Evolutionary conservation across 2,329 filamentous ascomycete species (phyloP).

Genomic region (Phyllosticta capitalensis): DNA sequence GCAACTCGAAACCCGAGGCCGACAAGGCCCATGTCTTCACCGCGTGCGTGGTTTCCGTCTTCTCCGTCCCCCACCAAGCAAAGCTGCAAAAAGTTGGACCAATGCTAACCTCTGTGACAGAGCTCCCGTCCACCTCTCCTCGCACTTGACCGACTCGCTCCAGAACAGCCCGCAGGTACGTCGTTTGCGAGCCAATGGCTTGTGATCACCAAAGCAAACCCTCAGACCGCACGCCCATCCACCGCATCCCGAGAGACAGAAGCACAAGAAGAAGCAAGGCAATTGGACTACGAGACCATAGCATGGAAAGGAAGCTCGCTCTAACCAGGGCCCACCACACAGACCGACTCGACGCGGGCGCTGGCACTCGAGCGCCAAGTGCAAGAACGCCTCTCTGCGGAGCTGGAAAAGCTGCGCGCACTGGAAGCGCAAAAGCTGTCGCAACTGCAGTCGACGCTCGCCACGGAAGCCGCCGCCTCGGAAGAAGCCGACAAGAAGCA

Average conservation of each 20-base stretch:
- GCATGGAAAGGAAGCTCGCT: background rate
- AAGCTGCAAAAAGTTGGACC: conserved; percentile 19
- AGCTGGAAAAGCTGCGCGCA: conserved; percentile 70
- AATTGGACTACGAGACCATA: background rate
- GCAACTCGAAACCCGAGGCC: conserved; percentile 50
- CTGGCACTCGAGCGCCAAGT: conserved; percentile 78
- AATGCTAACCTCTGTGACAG: conserved; percentile 34
- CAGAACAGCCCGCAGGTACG: conserved; percentile 78
- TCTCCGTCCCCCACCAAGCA: background rate
- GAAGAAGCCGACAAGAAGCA: background rate
- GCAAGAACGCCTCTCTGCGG: conserved; percentile 74
- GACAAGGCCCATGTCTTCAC: conserved; percentile 50
- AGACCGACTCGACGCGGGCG: conserved; percentile 84
- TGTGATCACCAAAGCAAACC: background rate
- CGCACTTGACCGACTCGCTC: conserved; percentile 71
- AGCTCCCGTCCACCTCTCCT: conserved; percentile 62
- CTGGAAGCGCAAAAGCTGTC: conserved; percentile 60
- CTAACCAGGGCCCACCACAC: conserved; percentile 10
- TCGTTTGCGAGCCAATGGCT: conserved; percentile 5
- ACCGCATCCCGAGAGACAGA: background rate
- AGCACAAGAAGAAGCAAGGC: background rate
- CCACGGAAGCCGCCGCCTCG: conserved; percentile 30
- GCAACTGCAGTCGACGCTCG: conserved; percentile 56
- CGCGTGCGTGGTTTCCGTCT: conserved; percentile 37
- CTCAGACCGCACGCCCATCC: background rate